Conservation (phyloP, 257 asterid genomes). For the Echium plantagineum region DNA sequence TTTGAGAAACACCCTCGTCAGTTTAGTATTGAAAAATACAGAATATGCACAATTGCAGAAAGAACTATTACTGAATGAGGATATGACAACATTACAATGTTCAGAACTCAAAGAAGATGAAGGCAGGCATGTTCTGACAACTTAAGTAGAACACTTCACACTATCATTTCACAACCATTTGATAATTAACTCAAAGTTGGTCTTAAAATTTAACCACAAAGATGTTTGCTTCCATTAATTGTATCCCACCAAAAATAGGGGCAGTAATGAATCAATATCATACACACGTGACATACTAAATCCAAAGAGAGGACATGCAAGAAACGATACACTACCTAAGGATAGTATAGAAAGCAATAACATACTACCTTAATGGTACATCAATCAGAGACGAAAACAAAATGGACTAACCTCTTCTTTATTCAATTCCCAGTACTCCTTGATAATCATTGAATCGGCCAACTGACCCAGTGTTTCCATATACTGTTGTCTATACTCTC, state of each 20-base stretch:
- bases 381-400: constrained; percentile 6
- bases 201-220: not conserved
- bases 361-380: not conserved
- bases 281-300: not conserved
- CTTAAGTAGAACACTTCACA: not conserved
- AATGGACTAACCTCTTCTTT: constrained; percentile 58
- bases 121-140: not conserved
- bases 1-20: no score
- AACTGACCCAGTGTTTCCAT: constrained; percentile 50
- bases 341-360: not conserved
- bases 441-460: constrained; percentile 53
- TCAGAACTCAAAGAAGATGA: not conserved
- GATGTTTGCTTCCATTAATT: not conserved
- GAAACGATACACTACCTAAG: not conserved
- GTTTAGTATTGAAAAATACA: no score
- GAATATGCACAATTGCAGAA: no score
- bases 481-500: constrained; percentile 32
- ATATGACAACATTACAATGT: not conserved
- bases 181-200: not conserved
- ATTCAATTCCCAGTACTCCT: constrained; percentile 75
- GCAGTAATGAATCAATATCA: not conserved
- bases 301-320: not conserved
- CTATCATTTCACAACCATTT: not conserved
- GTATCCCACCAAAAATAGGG: no score
- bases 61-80: not conserved